These are phyloP conservation scores for Nelumbo lutea DNA, from an alignment of 164 flowering plant species.

Conservation along the genomic window DNA sequence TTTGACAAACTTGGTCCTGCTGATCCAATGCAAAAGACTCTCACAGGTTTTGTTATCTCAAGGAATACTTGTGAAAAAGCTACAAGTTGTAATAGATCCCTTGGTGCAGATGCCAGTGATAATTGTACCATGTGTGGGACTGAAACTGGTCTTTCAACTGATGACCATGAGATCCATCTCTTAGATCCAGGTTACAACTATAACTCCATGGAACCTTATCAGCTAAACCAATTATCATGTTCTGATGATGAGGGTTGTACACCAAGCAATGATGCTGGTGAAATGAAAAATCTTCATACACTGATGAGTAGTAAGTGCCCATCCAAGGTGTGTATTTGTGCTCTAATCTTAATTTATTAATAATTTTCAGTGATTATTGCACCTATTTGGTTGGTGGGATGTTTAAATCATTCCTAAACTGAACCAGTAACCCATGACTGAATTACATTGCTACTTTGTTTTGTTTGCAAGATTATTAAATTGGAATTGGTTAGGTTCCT, in stretches of 20 bases:
- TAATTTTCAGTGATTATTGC: background rate
- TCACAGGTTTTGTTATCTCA: conserved; percentile 40
- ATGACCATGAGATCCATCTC: conserved; percentile 12
- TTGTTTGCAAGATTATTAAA: no score
- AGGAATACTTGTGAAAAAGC: conserved; percentile 35
- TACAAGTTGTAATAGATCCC: conserved; percentile 14
- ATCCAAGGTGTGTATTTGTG: conserved; percentile 20
- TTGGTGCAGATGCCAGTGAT: conserved; percentile 22
- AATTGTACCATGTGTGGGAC: conserved; percentile 16
- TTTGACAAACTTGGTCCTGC: conserved; percentile 44
- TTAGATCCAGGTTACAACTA: conserved; percentile 7
- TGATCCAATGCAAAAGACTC: conserved; percentile 69
- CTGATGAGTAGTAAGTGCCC: conserved; percentile 9
- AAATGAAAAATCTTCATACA: conserved; percentile 12
- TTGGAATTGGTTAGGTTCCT: no score
- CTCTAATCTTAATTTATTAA: background rate
- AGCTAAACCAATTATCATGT: conserved; percentile 18
- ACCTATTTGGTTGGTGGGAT: background rate
- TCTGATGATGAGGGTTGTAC: conserved; percentile 13
- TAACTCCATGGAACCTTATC: conserved; percentile 23
- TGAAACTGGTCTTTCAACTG: conserved; percentile 20
- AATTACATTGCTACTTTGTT: no score
- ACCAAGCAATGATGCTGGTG: conserved; percentile 15
- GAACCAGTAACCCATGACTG: no score
- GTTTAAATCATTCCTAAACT: background rate